Percentiles rank a stretch among this genome's conserved stretches.
Conservation (phyloP, 2,329 filamentous ascomycete genomes). For the Colletotrichum sp. region DNA sequence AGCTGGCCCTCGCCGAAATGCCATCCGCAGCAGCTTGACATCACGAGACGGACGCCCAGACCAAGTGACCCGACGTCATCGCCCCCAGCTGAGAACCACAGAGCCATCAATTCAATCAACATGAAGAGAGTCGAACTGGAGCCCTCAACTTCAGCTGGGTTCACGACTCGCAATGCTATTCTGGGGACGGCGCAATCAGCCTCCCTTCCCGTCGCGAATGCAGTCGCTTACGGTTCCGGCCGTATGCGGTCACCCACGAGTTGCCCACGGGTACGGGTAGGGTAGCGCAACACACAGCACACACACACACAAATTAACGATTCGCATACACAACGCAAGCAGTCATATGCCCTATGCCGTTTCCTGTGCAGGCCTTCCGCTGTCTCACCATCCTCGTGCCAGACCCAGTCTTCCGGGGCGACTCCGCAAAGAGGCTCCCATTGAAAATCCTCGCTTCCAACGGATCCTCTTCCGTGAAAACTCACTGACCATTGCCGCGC, state of each 20-base stretch:
- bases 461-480: neutral
- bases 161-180: neutral
- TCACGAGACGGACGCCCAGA: slow-evolving; percentile 18
- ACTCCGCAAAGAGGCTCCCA: slow-evolving; percentile 1
- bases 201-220: neutral
- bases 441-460: neutral
- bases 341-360: neutral
- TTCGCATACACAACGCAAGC: slow-evolving; percentile 4
- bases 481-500: neutral
- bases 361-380: neutral
- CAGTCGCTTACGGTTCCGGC: neutral
- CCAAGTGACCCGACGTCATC: slow-evolving; percentile 14
- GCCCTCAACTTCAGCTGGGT: neutral
- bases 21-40: slow-evolving; percentile 18
- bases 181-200: neutral
- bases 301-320: neutral
- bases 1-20: slow-evolving; percentile 4
- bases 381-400: slow-evolving; percentile 5
- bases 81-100: neutral
- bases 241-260: neutral
- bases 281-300: neutral
- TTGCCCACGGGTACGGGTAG: neutral
- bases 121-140: neutral
- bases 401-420: slow-evolving; percentile 11
- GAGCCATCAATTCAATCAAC: neutral